phyloP scores from a whole-genome alignment of 202 grass and related monocot species.

The Zoysia matrella region DNA sequence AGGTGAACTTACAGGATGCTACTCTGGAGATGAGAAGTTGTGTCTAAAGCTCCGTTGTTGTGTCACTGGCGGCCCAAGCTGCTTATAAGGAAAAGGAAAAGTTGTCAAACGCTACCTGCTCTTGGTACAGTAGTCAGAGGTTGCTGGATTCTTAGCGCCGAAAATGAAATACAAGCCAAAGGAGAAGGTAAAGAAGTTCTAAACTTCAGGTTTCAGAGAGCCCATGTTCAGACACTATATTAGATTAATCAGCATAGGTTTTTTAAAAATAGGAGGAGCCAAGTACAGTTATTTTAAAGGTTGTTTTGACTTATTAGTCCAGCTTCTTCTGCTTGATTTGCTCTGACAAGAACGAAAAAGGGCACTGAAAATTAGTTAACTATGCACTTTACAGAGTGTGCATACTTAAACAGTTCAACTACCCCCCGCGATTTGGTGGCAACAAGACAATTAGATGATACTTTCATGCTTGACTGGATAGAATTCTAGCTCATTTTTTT shows the following conservation, averaged over 20 bases:
- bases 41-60: conserved; percentile 36
- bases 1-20: conserved; percentile 36
- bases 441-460: conserved; percentile 49
- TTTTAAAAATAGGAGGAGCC: conserved; percentile 29
- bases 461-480: conserved; percentile 38
- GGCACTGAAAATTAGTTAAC: conserved; percentile 46
- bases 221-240: not conserved
- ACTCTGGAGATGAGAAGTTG: conserved; percentile 38
- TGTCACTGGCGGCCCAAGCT: conserved; percentile 4
- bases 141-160: conserved; percentile 37
- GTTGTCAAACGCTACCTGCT: conserved; percentile 58
- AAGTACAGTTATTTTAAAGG: conserved; percentile 51
- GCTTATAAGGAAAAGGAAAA: not conserved
- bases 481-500: conserved; percentile 23
- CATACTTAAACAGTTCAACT: conserved; percentile 57
- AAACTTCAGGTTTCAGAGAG: not conserved
- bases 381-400: conserved; percentile 44
- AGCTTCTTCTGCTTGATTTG: conserved; percentile 45
- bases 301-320: conserved; percentile 52
- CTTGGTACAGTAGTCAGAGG: conserved; percentile 34
- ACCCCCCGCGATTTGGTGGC: conserved; percentile 57
- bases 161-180: conserved; percentile 57
- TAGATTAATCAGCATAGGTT: conserved; percentile 32
- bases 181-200: conserved; percentile 53
- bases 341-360: conserved; percentile 38